Base-by-base conservation (phyloP, 2,329 filamentous ascomycete genomes). In the Aspergillus versicolor region DNA sequence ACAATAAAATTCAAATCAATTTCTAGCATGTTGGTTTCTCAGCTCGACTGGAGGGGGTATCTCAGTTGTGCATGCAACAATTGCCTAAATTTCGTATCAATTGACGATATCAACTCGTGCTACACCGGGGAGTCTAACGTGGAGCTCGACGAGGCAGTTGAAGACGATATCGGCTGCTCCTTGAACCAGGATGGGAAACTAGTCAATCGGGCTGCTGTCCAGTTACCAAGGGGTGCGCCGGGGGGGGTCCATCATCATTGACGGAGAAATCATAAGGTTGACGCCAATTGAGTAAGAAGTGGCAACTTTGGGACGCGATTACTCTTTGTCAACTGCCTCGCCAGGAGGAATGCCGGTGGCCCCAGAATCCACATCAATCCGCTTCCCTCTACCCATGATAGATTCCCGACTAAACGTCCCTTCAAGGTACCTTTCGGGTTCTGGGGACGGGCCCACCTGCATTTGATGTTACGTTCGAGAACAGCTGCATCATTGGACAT, bases 261-360 rank as follows among this genome's bases (percentile, higher is more conserved):
- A 32, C 47, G 59, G 58, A 54, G 56, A 54, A 63, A 57, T 61
- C 50, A 46, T 43, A 52, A 54, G 51, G 53, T 54, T 58, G 57
- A 56, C 53, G 48, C 47, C 51, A 49, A 44, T 32, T 45, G 30
- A 49, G 41, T 27, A 38, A 13, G 41, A 54, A 43, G 53, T 61
- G 52, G 56, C 52, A 54, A 59, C 50, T 54, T 37, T 21, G 40
- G 27, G 42, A 46, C 43, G 24, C 47, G 21, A 57, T 47, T 49
- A 42, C 37, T 21, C 21, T 21, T 46, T 54, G 52, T 19, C 46
- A 22, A 37, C 30, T 34, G 41, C 55, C 37, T 60, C 30, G 41
- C 43, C 47, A 44, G 38, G 58, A 44, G n/a, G 46, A 51, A 21
- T 51, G 7, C 56, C 55, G 52, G 52, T 41, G 51, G 57, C 57